Conservation (phyloP, 2,329 filamentous ascomycete genomes). For the Juglanconis sp. region DNA sequence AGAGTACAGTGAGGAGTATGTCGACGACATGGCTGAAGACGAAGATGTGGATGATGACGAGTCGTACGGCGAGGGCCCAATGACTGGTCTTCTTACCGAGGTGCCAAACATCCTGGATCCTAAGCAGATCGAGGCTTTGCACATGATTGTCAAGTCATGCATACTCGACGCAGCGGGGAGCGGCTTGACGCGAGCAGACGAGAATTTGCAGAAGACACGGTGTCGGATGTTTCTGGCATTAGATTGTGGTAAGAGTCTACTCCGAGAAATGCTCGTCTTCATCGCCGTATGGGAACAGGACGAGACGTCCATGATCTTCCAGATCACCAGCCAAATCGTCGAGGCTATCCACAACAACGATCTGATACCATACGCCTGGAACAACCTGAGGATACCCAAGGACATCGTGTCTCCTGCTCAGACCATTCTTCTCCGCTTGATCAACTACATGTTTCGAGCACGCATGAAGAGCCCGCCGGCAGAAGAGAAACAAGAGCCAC, state of each 20-base stretch:
- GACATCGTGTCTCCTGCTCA: constrained; percentile 96
- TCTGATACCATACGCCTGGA: constrained; percentile 87
- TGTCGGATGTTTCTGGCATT: constrained; percentile 87
- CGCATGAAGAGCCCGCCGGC: constrained; percentile 40
- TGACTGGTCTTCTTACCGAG: constrained; percentile 83
- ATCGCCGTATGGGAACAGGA: constrained; percentile 96
- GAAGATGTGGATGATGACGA: constrained; percentile 72
- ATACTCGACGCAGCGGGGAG: constrained; percentile 81
- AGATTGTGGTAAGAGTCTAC: constrained; percentile 83
- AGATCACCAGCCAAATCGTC: constrained; percentile 94
- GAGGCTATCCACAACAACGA: constrained; percentile 88
- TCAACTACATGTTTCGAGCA: constrained; percentile 81
- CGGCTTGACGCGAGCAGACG: constrained; percentile 61
- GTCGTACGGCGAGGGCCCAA: constrained; percentile 73
- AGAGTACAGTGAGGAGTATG: constrained; percentile 34
- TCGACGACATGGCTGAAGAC: constrained; percentile 55
- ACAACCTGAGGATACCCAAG: constrained; percentile 85
- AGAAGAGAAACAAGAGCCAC: constrained; percentile 50
- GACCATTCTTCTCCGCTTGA: constrained; percentile 84
- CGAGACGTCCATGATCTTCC: constrained; percentile 91
- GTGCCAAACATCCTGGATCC: constrained; percentile 92
- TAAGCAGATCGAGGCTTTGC: constrained; percentile 90
- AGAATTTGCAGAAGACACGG: constrained; percentile 85
- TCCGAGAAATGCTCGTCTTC: constrained; percentile 89
- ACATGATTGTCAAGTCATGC: constrained; percentile 96